Evolutionary conservation across 768 basidiomycete genomes (phyloP), one percentile per base, ranked within the genome.

Genomic region (Naganishia onofrii): DNA sequence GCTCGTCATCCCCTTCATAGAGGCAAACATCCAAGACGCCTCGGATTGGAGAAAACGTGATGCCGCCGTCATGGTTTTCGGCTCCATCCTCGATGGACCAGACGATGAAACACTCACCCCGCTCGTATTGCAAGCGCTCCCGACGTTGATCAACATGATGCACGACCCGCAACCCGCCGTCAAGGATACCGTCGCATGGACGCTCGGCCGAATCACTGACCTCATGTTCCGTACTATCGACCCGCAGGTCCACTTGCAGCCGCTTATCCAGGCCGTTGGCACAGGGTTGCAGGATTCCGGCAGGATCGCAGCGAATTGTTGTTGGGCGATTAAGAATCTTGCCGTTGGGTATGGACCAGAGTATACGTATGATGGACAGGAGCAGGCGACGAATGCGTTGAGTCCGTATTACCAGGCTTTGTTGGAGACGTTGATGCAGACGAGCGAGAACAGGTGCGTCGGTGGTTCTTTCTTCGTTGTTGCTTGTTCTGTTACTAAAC

Each of bases 111-210:
- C 93, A 31, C 87, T 99, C 63, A 89, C 88, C 26, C 92, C 93
- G 38, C 88, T 99, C 53, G 93, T 96, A 72, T 87, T 90, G 73
- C 93, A 97, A 80, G 96, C 96, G 0, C 85, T 99, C 15, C 92
- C 92, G 6, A 88, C 94, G 48, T 85, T 99, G 57, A 93, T 98
- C 77, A 88, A 88, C 74, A 95, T 96, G 93, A 95, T 98, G 92
- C 84, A 83, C 56, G 96, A 98, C 78, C 76, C 84, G 42, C 88
- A 93, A 72, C 55, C 86, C 1, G 90, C 92, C 71, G 95, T 99
- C 74, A 92, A 94, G 82, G 96, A 98, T 80, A 95, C 93, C 0
- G 92, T 92, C 31, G 94, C 96, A 2, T 99, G 95, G 95, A 98
- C 96, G 0, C 85, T 99, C 17, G 94, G 94, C 23, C 85, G 93